These are phyloP conservation scores for Aspergillus sp. DNA, from an alignment of 2,329 filamentous ascomycete species.

Conservation along the genomic window DNA sequence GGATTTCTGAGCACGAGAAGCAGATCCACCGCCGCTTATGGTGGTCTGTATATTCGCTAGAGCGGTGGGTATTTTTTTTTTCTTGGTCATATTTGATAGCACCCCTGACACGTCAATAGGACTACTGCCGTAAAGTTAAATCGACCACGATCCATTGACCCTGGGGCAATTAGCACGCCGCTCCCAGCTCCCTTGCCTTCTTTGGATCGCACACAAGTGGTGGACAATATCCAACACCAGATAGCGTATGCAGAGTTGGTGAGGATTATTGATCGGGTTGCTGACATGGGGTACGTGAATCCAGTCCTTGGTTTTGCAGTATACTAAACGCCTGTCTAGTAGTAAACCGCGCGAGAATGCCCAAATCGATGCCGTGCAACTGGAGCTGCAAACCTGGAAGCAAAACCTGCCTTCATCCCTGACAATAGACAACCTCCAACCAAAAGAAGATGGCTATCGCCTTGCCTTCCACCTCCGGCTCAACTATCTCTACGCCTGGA, in stretches of 20 bases:
- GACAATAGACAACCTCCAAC: constrained; percentile 27
- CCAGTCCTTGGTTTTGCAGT: neutral
- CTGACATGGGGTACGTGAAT: neutral
- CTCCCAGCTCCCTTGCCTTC: constrained; percentile 10
- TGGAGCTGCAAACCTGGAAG: neutral
- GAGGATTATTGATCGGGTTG: constrained; percentile 26
- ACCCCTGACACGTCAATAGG: constrained; percentile 16
- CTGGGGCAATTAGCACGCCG: constrained; percentile 11
- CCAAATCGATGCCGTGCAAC: neutral
- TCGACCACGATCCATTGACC: constrained; percentile 15
- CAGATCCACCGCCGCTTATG: constrained; percentile 51
- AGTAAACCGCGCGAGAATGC: neutral
- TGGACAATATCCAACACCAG: constrained; percentile 35
- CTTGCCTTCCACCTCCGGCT: constrained; percentile 37
- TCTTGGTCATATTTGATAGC: neutral
- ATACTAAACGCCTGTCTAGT: neutral
- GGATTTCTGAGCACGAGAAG: constrained; percentile 31
- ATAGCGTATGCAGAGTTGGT: constrained; percentile 31
- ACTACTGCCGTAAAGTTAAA: constrained; percentile 18
- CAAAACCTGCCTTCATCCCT: constrained; percentile 13
- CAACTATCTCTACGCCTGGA: constrained; percentile 41
- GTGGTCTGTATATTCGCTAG: constrained; percentile 51
- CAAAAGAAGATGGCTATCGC: constrained; percentile 29
- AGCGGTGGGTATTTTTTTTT: constrained; percentile 9
- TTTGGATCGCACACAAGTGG: constrained; percentile 23